phyloP scores from a whole-genome alignment of 2,329 filamentous ascomycete genomes.

The Coniochaeta prunicola region DNA sequence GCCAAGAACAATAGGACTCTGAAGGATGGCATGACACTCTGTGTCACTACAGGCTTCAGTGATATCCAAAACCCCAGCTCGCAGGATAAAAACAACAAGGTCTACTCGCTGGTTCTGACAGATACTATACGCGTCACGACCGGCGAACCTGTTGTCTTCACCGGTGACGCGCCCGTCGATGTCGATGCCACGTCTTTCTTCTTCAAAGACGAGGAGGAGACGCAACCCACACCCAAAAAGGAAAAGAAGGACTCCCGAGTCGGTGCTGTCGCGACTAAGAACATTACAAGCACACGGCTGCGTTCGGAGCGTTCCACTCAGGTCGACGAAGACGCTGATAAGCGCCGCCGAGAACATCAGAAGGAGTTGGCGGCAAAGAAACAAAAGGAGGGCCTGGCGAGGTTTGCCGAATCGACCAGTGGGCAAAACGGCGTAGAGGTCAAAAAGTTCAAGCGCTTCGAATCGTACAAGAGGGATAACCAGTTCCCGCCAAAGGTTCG shows the following conservation, averaged over 20 bases:
- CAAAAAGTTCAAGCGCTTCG: slow-evolving; percentile 98
- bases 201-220: slow-evolving; percentile 93
- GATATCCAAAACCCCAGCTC: slow-evolving; percentile 82
- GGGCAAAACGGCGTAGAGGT: slow-evolving; percentile 84
- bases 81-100: slow-evolving; percentile 83
- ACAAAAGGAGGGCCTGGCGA: slow-evolving; percentile 76
- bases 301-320: slow-evolving; percentile 86
- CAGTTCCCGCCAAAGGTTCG: slow-evolving; percentile 78
- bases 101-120: slow-evolving; percentile 82
- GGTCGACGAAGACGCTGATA: slow-evolving; percentile 83
- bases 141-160: slow-evolving; percentile 80
- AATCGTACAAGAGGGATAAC: slow-evolving; percentile 97
- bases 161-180: slow-evolving; percentile 83
- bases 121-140: slow-evolving; percentile 87
- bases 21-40: slow-evolving; percentile 96
- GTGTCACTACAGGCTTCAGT: slow-evolving; percentile 80
- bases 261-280: slow-evolving; percentile 84
- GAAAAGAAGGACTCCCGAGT: slow-evolving; percentile 78
- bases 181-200: slow-evolving; percentile 96
- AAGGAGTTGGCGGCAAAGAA: slow-evolving; percentile 83
- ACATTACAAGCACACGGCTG: slow-evolving; percentile 89
- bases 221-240: slow-evolving; percentile 80
- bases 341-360: slow-evolving; percentile 81
- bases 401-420: slow-evolving; percentile 79
- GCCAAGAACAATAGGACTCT: slow-evolving; percentile 76